A percentile compares a stretch with the other conserved stretches of the same genome.
phyloP scores from a whole-genome alignment of 2,329 filamentous ascomycete species.

The Scytalidium sp. region DNA sequence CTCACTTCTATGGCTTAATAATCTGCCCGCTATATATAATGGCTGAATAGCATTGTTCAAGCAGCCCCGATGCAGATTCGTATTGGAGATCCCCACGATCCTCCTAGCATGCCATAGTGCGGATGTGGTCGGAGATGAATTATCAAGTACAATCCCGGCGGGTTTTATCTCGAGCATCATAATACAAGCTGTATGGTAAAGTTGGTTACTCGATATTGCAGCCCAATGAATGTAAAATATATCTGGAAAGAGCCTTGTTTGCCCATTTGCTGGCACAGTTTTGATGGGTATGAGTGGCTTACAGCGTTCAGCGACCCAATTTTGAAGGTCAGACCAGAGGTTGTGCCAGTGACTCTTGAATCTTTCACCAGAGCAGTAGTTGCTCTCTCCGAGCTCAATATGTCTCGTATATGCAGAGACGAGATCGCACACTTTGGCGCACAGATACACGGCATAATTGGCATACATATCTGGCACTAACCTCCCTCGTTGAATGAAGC shows the following conservation, averaged over 20 bases:
- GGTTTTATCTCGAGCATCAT: constrained; percentile 46
- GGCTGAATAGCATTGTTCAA: constrained; percentile 57
- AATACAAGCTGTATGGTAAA: constrained; percentile 54
- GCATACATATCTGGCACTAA: constrained; percentile 51
- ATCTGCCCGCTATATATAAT: constrained; percentile 51
- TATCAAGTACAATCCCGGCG: constrained; percentile 33
- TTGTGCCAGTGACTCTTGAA: constrained; percentile 43
- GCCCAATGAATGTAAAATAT: constrained; percentile 52
- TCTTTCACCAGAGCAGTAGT: constrained; percentile 37
- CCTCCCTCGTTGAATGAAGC: constrained; percentile 15
- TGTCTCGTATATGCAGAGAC: constrained; percentile 44
- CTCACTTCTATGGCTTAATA: constrained; percentile 48
- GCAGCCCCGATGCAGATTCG: constrained; percentile 53
- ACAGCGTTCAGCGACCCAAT: constrained; percentile 33
- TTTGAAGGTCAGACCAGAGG: constrained; percentile 48
- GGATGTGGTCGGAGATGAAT: constrained; percentile 25
- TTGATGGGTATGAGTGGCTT: constrained; percentile 33
- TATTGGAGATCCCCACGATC: constrained; percentile 53
- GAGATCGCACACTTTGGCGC: constrained; percentile 48
- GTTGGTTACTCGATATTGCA: constrained; percentile 54
- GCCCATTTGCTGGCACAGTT: constrained; percentile 31
- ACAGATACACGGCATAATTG: constrained; percentile 57
- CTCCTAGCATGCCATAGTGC: constrained; percentile 52
- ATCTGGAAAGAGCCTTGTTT: constrained; percentile 42
- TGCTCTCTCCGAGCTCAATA: constrained; percentile 41